phyloP scores from a whole-genome alignment of 306 rosid genomes.

The Oxytropis ochrocephala region DNA sequence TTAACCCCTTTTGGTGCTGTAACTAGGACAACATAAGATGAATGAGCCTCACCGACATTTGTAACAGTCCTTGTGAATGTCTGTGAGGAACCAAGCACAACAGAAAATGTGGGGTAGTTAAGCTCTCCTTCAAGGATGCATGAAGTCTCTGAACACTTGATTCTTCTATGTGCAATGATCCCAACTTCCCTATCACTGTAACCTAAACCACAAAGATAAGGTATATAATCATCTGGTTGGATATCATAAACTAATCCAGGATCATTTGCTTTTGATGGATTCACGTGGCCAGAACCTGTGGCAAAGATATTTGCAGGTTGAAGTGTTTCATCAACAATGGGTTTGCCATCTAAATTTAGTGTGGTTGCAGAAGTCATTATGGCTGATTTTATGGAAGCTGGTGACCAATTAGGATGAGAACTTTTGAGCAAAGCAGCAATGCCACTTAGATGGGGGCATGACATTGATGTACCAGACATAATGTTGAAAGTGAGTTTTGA shows the following conservation, averaged over 20 bases:
- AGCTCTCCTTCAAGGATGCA: slow-evolving; percentile 66
- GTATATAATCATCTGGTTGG: slow-evolving; percentile 60
- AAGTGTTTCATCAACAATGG: slow-evolving; percentile 48
- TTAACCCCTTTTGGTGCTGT: slow-evolving; percentile 47
- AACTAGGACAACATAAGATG: slow-evolving; percentile 36
- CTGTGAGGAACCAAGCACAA: slow-evolving; percentile 44
- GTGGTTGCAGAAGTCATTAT: slow-evolving; percentile 63
- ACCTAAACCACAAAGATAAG: slow-evolving; percentile 67
- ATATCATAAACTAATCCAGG: slow-evolving; percentile 69
- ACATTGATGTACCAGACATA: slow-evolving; percentile 71
- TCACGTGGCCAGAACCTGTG: slow-evolving; percentile 71
- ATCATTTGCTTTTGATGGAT: slow-evolving; percentile 61
- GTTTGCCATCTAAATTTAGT: slow-evolving; percentile 12
- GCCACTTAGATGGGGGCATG: slow-evolving; percentile 86
- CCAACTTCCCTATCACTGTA: slow-evolving; percentile 41
- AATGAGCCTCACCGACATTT: slow-evolving; percentile 53
- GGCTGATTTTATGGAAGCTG: slow-evolving; percentile 77
- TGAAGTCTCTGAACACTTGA: slow-evolving; percentile 43
- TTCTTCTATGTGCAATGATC: slow-evolving; percentile 32
- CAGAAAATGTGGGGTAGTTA: slow-evolving; percentile 67
- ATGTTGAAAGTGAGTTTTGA: slow-evolving; percentile 50
- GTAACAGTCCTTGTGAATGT: slow-evolving; percentile 71
- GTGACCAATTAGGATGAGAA: slow-evolving; percentile 72
- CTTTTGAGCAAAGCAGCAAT: slow-evolving; percentile 72
- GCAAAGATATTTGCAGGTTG: slow-evolving; percentile 55